Evolutionary conservation across 371 early-diverging fungal species (phyloP), one percentile per base, ranked within the genome.

Genomic region (Amoeboaphelidium protococcarum): DNA sequence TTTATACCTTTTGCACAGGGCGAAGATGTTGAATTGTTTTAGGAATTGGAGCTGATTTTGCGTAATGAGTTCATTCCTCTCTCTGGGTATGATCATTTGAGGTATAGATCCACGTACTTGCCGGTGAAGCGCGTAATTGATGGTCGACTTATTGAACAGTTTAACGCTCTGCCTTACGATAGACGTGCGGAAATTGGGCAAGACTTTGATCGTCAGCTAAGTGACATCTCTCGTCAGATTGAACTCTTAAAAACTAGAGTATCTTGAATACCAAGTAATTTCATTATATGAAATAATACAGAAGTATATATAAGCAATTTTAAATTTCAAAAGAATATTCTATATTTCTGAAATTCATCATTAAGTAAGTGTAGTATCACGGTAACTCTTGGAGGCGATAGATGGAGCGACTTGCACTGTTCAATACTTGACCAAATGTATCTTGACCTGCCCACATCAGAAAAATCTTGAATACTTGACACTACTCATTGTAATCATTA

Each of bases 11-110:
- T 92, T 58, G 58, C 70, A 13, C 72, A 80, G 24, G 73, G 77
- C 52, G 82, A 83, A 52, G 92, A 95, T 54, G 75, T 82, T 16
- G 88, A 87, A 23, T 84, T 91, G 54, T 85, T 92, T 69, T 80
- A 80, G 55, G 69, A 73, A 23, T 65, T 96, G 41, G 97, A 96
- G 63, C 72, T 81, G 72, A 78, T 79, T 47, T 68, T 96, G 69
- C 71, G 90, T 13, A 56, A 66, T 23, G 80, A 79, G 54, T 65
- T 47, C 62, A 64, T 80, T 13, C 78, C 85, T 2, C 58, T 85
- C 24, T 72, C 74, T 22, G 92, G 94, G 22, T 74, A 91, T 25
- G 88, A 88, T 52, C 95, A 94, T 58, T 55, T 83, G 40, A 56
- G 73, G 23, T 91, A 77, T 64, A 71, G 94, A 26, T 68, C 78